Evolutionary conservation across 306 rosid genomes (phyloP).

Genomic region (Rosa chinensis): DNA sequence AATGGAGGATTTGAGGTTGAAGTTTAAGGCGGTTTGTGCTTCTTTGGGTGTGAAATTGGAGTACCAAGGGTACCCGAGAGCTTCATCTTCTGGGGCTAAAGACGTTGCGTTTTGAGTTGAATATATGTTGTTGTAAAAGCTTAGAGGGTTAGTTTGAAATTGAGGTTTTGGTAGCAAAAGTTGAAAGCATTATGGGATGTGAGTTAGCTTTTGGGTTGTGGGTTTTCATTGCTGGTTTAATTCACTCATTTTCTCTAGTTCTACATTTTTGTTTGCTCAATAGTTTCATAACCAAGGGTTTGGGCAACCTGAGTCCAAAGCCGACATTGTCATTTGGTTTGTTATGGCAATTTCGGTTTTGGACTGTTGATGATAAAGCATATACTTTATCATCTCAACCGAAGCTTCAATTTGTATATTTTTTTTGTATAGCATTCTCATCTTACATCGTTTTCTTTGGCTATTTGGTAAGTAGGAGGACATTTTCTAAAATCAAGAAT

Average conservation of each 20-base stretch:
- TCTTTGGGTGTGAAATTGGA: slow-evolving; percentile 68
- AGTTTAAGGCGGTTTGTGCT: slow-evolving; percentile 62
- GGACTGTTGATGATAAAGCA: too few species aligned
- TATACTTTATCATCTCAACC: too few species aligned
- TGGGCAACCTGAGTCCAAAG: too few species aligned
- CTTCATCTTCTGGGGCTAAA: slow-evolving; percentile 34
- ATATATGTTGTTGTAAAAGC: neutral
- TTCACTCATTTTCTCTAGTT: neutral
- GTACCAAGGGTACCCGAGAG: slow-evolving; percentile 55
- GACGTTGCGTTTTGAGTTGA: slow-evolving; percentile 44
- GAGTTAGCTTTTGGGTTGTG: neutral
- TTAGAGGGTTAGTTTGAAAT: neutral
- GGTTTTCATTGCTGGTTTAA: neutral
- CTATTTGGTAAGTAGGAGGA: too few species aligned
- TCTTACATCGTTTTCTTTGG: too few species aligned
- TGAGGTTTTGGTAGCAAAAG: neutral
- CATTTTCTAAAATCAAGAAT: too few species aligned
- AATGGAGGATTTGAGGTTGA: slow-evolving; percentile 67
- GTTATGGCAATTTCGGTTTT: too few species aligned
- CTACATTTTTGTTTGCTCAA: neutral
- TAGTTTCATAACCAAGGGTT: neutral
- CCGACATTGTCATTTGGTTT: too few species aligned
- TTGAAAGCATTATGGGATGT: neutral
- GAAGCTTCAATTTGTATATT: too few species aligned
- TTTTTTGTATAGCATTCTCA: too few species aligned